Evolutionary conservation across 768 basidiomycete genomes (phyloP).

Genomic region (Serendipita indica): DNA sequence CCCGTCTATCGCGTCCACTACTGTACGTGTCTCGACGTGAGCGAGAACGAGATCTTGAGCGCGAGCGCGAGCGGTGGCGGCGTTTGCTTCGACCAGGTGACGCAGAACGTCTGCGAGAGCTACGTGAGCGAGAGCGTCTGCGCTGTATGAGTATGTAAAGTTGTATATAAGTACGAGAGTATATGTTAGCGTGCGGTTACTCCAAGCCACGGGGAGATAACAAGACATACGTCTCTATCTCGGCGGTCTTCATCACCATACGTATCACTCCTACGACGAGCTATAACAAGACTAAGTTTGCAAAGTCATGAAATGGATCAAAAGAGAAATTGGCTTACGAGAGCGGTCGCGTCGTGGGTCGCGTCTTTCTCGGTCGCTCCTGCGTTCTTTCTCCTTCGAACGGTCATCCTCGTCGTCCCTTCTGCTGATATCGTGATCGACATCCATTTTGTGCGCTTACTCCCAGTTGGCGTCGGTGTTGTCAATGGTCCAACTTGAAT

Average conservation of each 20-base stretch:
- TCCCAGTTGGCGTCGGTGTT: too few relatives aligned
- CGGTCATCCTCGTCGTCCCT: not conserved
- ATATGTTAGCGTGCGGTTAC: not conserved
- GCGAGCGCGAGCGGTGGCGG: conserved; percentile 38
- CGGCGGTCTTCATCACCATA: not conserved
- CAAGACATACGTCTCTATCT: not conserved
- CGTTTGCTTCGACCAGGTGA: conserved; percentile 18
- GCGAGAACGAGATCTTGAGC: conserved; percentile 42
- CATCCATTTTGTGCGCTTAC: not conserved
- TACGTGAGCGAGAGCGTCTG: conserved; percentile 42
- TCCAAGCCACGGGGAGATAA: not conserved
- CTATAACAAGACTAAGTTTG: not conserved
- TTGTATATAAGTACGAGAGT: not conserved
- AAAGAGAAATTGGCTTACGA: not conserved
- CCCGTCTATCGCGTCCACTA: conserved; percentile 33
- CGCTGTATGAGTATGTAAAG: not conserved
- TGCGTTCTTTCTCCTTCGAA: not conserved
- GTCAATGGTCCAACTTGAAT: too few relatives aligned
- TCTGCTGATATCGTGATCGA: not conserved
- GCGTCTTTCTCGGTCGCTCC: not conserved
- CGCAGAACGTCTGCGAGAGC: conserved; percentile 25
- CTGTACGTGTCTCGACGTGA: conserved; percentile 27
- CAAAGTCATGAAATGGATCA: not conserved
- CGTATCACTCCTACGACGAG: not conserved
- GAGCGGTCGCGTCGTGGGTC: not conserved